Percentiles rank a stretch among this genome's conserved stretches.
These are phyloP conservation scores for Tetracladium setigerum DNA, from an alignment of 495 filamentous ascomycete species.

Conservation along the genomic window DNA sequence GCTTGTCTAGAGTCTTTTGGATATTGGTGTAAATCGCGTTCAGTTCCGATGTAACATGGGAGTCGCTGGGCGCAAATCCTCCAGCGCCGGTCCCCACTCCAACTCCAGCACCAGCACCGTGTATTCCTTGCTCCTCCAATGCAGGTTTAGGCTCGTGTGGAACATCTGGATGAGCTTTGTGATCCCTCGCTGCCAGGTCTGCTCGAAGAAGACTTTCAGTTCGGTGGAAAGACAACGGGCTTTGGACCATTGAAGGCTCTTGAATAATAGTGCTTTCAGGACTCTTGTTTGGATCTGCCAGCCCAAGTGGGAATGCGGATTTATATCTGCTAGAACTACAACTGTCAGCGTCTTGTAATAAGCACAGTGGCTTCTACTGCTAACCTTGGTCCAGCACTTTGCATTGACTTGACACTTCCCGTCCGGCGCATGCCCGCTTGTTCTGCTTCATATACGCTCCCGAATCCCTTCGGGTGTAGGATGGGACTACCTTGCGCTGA, in stretches of 20 bases:
- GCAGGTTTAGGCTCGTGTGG: constrained; percentile 41
- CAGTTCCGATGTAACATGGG: constrained; percentile 73
- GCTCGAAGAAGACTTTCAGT: constrained; percentile 30
- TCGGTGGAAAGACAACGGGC: constrained; percentile 11
- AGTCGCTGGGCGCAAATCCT: constrained; percentile 48
- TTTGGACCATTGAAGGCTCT: constrained; percentile 15
- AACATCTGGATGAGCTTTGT: constrained; percentile 33
- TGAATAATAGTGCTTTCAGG: constrained; percentile 23
- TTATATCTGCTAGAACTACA: constrained; percentile 17
- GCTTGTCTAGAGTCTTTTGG: constrained; percentile 71
- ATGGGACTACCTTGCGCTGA: constrained; percentile 44
- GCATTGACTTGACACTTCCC: constrained; percentile 32
- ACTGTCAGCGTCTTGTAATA: constrained; percentile 1
- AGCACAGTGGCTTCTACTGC: background rate
- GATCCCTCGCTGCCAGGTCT: constrained; percentile 38
- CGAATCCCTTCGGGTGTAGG: constrained; percentile 28
- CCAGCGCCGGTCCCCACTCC: constrained; percentile 30
- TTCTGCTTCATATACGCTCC: constrained; percentile 19
- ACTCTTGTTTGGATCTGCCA: constrained; percentile 22
- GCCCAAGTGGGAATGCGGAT: constrained; percentile 22
- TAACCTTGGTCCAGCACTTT: constrained; percentile 15
- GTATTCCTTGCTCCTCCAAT: constrained; percentile 38
- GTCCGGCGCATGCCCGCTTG: constrained; percentile 23
- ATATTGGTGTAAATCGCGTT: constrained; percentile 81
- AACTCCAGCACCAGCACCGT: constrained; percentile 43